Percentiles rank a stretch among this genome's conserved stretches.
phyloP scores from a whole-genome alignment of 257 asterid species.

The Eustoma russellianum region DNA sequence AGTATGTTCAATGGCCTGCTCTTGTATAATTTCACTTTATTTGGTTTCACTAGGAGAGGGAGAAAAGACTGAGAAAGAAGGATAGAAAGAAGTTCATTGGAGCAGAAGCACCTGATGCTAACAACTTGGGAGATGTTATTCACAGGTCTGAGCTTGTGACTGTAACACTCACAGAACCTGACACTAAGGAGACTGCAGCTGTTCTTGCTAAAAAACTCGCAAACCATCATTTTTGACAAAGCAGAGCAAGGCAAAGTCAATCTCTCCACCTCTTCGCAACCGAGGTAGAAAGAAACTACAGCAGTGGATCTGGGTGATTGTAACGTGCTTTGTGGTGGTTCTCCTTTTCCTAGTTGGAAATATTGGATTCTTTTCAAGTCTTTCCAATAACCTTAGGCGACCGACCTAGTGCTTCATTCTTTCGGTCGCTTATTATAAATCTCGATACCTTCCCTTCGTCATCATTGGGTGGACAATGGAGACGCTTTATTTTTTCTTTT shows the following conservation, averaged over 20 bases:
- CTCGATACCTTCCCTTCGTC: neutral
- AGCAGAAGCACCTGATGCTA: slow-evolving; percentile 28
- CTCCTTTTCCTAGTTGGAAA: slow-evolving; percentile 68
- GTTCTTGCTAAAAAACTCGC: slow-evolving; percentile 28
- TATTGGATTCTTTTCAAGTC: slow-evolving; percentile 50
- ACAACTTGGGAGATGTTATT: slow-evolving; percentile 28
- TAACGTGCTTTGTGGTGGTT: slow-evolving; percentile 37
- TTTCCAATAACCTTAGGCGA: slow-evolving; percentile 34
- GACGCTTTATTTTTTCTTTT: too few relatives aligned
- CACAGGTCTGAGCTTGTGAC: slow-evolving; percentile 30
- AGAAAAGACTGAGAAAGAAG: slow-evolving; percentile 81
- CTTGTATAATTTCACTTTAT: slow-evolving; percentile 1
- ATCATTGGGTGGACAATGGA: too few relatives aligned
- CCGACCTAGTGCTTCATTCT: slow-evolving; percentile 17
- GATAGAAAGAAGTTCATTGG: slow-evolving; percentile 57
- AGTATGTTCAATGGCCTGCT: neutral
- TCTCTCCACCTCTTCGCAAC: slow-evolving; percentile 85
- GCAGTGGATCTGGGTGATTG: slow-evolving; percentile 74
- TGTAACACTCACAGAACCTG: slow-evolving; percentile 37
- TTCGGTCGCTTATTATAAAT: slow-evolving; percentile 4
- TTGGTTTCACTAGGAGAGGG: slow-evolving; percentile 57
- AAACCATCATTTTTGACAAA: slow-evolving; percentile 32
- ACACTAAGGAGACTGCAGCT: slow-evolving; percentile 27
- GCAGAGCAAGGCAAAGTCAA: slow-evolving; percentile 50
- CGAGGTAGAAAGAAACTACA: slow-evolving; percentile 57